Base-by-base conservation (phyloP, 441 rosid genomes). In the Adansonia madagascariensis region DNA sequence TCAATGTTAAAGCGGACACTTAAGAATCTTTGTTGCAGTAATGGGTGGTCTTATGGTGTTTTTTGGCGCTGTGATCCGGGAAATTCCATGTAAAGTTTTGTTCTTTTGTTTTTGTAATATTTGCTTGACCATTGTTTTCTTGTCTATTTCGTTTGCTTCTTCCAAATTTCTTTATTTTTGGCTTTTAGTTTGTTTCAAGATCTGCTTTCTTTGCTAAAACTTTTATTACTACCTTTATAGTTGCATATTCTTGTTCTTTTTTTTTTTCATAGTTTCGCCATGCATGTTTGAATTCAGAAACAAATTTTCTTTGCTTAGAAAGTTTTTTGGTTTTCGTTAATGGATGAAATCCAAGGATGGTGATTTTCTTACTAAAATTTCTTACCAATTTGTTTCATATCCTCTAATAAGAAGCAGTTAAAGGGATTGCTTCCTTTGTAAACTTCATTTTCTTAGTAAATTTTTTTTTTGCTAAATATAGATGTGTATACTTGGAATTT, bases 11-110 rank as follows among this genome's bases (percentile, higher is more conserved):
- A 89, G 90, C 86, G 81, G 86, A 84, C 22, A 67, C 89, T 93
- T 44, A 85, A 83, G 87, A 84, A 75, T 53, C 87, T 95, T 77
- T 95, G 97, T 86, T 76, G 87, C 80, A 83, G 82, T 73, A 80
- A 91, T 87, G 97, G 94, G 11, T 94, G 97, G 98, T 90, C 91
- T 82, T 91, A 87, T 80, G 95, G 88, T 22, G 87, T 92, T 59
- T 85, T 89, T 47, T 94, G 98, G 98, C 43, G 91, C 70, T 89
- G 86, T 80, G 90, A 92, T 85, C 88, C 86, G 47, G 78, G 82
- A 82, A 90, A 90, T 80, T 81, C 91, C 82, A 89, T 89, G 98
- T 94, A 79, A 86, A 81, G 63, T 79, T 73, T 55, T 18, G 12
- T 60, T 10, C 4, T 52, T 39, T 52, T 43, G 50, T 65, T 68